These are phyloP conservation scores for Cutaneotrichosporon cutaneum DNA, from an alignment of 1,284 basidiomycete genomes.

Conservation along the genomic window DNA sequence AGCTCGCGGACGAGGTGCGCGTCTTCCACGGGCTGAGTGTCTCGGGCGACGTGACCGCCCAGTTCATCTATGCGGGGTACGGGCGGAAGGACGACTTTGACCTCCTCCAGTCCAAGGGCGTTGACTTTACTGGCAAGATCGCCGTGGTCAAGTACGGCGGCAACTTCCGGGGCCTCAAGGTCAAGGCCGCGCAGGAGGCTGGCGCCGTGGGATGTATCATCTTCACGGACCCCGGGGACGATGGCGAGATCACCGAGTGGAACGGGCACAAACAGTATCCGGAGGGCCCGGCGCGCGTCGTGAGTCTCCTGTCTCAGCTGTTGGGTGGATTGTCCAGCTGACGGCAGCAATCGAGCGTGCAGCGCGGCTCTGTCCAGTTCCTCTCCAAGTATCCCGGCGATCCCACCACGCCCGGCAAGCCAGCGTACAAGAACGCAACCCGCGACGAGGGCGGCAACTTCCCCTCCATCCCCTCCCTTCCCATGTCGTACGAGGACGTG, in stretches of 20 bases:
- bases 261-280: constrained; percentile 80
- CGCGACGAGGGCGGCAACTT: constrained; percentile 67
- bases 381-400: constrained; percentile 64
- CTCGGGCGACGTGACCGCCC: constrained; percentile 57
- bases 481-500: constrained; percentile 58
- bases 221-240: constrained; percentile 85
- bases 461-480: constrained; percentile 73
- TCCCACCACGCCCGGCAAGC: constrained; percentile 72
- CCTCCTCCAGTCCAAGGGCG: constrained; percentile 61
- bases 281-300: constrained; percentile 77
- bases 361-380: constrained; percentile 85
- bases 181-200: constrained; percentile 68
- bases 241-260: constrained; percentile 73
- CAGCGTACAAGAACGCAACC: constrained; percentile 79
- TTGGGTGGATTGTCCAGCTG: not conserved
- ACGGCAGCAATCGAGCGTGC: constrained; percentile 62
- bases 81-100: constrained; percentile 77
- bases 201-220: constrained; percentile 67
- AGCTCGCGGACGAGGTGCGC: constrained; percentile 53
- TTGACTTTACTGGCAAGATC: constrained; percentile 75
- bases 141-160: constrained; percentile 80
- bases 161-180: constrained; percentile 73
- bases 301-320: not conserved
- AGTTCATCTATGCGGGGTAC: constrained; percentile 78
- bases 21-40: constrained; percentile 51